A percentile compares a stretch with the other conserved stretches of the same genome.
Evolutionary conservation across 176 grass and related monocot genomes (phyloP).

Genomic region (Zea luxurians): DNA sequence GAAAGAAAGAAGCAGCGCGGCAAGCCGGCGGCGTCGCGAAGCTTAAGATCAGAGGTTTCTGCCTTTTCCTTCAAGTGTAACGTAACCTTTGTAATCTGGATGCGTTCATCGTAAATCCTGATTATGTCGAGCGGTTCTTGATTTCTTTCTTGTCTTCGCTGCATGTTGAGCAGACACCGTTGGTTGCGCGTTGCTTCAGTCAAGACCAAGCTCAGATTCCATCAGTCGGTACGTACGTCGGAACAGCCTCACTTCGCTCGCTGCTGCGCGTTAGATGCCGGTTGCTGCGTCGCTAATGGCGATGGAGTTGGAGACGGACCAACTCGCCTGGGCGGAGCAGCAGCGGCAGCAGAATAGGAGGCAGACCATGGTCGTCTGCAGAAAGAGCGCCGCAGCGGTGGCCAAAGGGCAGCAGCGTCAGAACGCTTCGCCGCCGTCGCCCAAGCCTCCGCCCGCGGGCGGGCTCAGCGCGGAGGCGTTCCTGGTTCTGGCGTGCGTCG

Average conservation of each 20-base stretch:
- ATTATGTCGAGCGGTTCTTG: not conserved
- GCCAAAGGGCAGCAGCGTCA: not conserved
- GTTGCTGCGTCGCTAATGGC: not conserved
- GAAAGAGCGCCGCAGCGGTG: not conserved
- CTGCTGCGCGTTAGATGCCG: slow-evolving; percentile 28
- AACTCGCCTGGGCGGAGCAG: not conserved
- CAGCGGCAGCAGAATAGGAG: not conserved
- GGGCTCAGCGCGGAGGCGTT: slow-evolving; percentile 47
- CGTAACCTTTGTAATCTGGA: not conserved
- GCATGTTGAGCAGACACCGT: not conserved
- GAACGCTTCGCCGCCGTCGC: not conserved
- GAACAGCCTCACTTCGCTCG: not conserved
- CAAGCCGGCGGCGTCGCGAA: not conserved
- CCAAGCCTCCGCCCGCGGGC: not conserved
- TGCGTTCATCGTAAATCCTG: not conserved
- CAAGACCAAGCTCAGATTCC: not conserved
- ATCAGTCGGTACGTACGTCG: not conserved
- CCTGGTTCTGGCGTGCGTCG: slow-evolving; percentile 47
- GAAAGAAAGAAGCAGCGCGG: not conserved
- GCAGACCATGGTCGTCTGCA: not conserved
- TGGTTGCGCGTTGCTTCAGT: no score
- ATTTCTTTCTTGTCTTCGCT: not conserved
- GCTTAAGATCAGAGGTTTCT: slow-evolving; percentile 11
- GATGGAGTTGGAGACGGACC: not conserved
- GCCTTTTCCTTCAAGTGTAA: not conserved